Percentiles rank a stretch among this genome's conserved stretches.
phyloP scores from a whole-genome alignment of 1,284 basidiomycete genomes.

The Irpex lacteus region DNA sequence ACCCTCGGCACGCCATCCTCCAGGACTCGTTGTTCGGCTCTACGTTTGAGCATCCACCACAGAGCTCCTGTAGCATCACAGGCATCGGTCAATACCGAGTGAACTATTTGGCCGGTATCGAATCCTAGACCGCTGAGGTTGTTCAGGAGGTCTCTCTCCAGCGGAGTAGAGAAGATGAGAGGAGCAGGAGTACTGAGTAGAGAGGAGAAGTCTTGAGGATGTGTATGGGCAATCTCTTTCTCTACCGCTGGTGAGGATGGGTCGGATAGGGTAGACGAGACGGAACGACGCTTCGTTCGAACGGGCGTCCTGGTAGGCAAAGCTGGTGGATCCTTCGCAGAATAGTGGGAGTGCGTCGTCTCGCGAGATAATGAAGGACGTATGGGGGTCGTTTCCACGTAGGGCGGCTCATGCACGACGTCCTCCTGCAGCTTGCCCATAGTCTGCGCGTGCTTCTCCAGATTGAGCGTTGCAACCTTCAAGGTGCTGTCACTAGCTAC shows the following conservation, averaged over 20 bases:
- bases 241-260: slow-evolving; percentile 49
- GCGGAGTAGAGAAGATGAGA: slow-evolving; percentile 80
- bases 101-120: slow-evolving; percentile 92
- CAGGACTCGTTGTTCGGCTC: slow-evolving; percentile 62
- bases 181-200: slow-evolving; percentile 71
- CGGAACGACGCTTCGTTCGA: slow-evolving; percentile 90
- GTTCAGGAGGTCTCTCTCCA: slow-evolving; percentile 82
- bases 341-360: slow-evolving; percentile 30
- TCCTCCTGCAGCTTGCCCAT: slow-evolving; percentile 10
- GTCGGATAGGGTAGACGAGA: slow-evolving; percentile 79
- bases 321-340: slow-evolving; percentile 46
- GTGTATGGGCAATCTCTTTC: slow-evolving; percentile 37
- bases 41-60: slow-evolving; percentile 95
- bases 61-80: slow-evolving; percentile 90
- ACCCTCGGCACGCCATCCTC: slow-evolving; percentile 33
- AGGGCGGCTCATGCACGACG: slow-evolving; percentile 1
- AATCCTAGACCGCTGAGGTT: slow-evolving; percentile 78
- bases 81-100: slow-evolving; percentile 88
- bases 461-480: slow-evolving; percentile 16
- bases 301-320: slow-evolving; percentile 84
- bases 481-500: slow-evolving; percentile 54
- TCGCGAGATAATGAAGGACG: slow-evolving; percentile 23
- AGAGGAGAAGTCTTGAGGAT: slow-evolving; percentile 67
- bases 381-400: slow-evolving; percentile 14
- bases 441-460: slow-evolving; percentile 12